Evolutionary conservation across 331 rosid genomes (phyloP).

Genomic region (Saraca asoca): DNA sequence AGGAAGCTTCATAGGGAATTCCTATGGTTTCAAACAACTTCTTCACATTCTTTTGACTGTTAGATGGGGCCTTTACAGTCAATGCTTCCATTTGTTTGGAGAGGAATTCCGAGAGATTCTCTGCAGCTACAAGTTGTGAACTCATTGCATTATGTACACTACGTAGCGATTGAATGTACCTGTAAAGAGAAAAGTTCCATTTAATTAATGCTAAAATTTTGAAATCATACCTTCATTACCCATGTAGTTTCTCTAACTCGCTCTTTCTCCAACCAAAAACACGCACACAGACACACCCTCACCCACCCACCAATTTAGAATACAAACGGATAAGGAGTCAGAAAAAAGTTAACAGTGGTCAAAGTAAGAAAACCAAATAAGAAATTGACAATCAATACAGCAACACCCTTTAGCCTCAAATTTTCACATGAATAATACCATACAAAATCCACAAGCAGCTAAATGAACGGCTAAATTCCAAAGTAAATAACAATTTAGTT

Average conservation of each 20-base stretch:
- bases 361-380: too few relatives aligned
- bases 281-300: too few relatives aligned
- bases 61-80: conserved; percentile 59
- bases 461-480: too few relatives aligned
- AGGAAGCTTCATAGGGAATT: conserved; percentile 75
- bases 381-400: too few relatives aligned
- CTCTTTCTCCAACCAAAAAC: too few relatives aligned
- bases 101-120: conserved; percentile 78
- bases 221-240: background rate
- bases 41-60: conserved; percentile 58
- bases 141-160: conserved; percentile 70
- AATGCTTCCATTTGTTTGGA: conserved; percentile 75
- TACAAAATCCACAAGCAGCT: too few relatives aligned
- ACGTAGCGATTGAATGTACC: conserved; percentile 64
- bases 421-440: too few relatives aligned
- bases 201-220: conserved; percentile 26
- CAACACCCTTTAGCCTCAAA: too few relatives aligned
- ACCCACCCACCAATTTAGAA: too few relatives aligned
- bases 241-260: conserved; percentile 2
- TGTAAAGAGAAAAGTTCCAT: conserved; percentile 40
- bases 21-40: conserved; percentile 88
- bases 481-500: too few relatives aligned
- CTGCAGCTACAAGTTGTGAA: conserved; percentile 83
- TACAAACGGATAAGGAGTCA: too few relatives aligned
- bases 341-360: too few relatives aligned